Evolutionary conservation across 2,329 filamentous ascomycete species (phyloP), one percentile per base, ranked within the genome.

Genomic region (Madurella mycetomatis): DNA sequence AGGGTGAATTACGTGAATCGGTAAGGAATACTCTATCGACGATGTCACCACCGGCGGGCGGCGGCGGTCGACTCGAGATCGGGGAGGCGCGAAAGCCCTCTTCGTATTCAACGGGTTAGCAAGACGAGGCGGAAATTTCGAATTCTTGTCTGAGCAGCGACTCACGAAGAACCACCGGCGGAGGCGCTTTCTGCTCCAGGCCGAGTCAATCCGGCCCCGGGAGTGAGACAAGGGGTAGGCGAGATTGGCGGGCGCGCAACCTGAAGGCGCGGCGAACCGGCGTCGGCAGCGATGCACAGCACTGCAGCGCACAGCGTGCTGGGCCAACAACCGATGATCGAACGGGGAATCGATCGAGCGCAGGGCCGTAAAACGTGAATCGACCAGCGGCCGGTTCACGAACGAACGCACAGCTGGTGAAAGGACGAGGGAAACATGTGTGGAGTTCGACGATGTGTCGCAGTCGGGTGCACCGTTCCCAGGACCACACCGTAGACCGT

Each of bases 301-400:
- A 46, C 44, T 46, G 49, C 49, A 44, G 4, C 4, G 34, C 11
- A 37, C 34, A 37, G 34, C 34, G 34, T 37, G 34, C 34, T 15
- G 30, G 5, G 41, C n/a, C 31, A 18, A 44, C 49, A 42, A 31
- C 16, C 40, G 37, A 40, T 7, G 30, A 43, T 42, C 43, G 48
- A 34, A 32, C 11, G 4, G 9, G 43, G 34, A 19, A 41, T 49
- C n/a, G 42, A 39, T 17, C 18, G 5, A 25, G 31, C 42, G 19
- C n/a, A 15, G 15, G 34, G 45, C 18, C 15, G 9, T 18, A 45
- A 18, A 31, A 51, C 12, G 48, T 25, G 25, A 25, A 25, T 25
- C 41, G 49, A 57, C 58, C 42, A 51, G 39, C 18, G 46, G 56
- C 47, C 51, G 51, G 53, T 53, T 61, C 53, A 61, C 44, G 19